A percentile compares a stretch with the other conserved stretches of the same genome.
Conservation (phyloP, 345 rosid species). For the Abelmoschus esculentus region DNA sequence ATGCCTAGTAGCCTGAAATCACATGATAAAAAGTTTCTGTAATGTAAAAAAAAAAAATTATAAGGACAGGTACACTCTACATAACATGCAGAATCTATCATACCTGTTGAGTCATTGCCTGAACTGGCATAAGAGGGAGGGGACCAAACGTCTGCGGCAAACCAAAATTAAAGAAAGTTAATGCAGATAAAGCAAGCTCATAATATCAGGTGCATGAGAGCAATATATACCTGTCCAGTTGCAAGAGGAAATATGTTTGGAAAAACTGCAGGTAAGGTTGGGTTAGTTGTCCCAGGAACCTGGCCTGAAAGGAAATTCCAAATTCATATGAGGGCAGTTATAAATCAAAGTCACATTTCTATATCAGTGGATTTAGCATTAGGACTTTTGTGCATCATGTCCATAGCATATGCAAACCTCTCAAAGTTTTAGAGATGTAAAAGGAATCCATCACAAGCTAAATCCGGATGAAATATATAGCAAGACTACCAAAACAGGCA, state of each 20-base stretch:
- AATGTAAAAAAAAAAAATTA: too few relatives aligned
- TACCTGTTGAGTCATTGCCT: constrained; percentile 99
- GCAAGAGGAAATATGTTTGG: constrained; percentile 69
- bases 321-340: constrained; percentile 17
- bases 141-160: constrained; percentile 56
- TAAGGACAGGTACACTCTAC: background rate
- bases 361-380: constrained; percentile 9
- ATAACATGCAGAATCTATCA: constrained; percentile 4
- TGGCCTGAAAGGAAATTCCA: constrained; percentile 48
- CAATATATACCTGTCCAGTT: constrained; percentile 55
- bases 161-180: constrained; percentile 20
- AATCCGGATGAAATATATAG: constrained; percentile 37
- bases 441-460: constrained; percentile 24
- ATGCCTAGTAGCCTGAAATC: constrained; percentile 91
- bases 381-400: constrained; percentile 11
- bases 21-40: background rate
- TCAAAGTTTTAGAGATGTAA: constrained; percentile 16
- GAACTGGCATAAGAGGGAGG: constrained; percentile 87
- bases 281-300: constrained; percentile 52
- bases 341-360: constrained; percentile 7
- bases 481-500: constrained; percentile 82
- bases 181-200: constrained; percentile 11
- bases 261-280: constrained; percentile 76
- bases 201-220: background rate
- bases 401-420: constrained; percentile 22